Evolutionary conservation across 2,329 filamentous ascomycete species (phyloP).

Genomic region (Colletotrichum graminicola): DNA sequence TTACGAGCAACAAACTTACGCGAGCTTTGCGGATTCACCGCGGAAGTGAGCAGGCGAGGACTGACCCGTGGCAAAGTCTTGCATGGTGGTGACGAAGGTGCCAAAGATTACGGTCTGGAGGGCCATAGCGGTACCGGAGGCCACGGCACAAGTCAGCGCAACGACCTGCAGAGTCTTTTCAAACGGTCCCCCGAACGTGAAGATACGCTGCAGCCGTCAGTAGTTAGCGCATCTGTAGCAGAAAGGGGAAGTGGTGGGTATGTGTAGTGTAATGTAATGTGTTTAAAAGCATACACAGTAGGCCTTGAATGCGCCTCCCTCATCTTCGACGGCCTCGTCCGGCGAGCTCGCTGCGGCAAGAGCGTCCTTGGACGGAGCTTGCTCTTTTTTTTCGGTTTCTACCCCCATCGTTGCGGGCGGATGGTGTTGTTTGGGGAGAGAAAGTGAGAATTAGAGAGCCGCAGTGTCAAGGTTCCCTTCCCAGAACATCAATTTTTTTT

Average conservation of each 20-base stretch:
- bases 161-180: constrained; percentile 49
- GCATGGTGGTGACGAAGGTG: constrained; percentile 52
- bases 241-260: neutral
- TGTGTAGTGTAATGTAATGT: neutral
- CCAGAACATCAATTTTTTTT: no score
- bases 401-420: constrained; percentile 24
- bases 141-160: constrained; percentile 51
- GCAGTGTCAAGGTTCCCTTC: neutral
- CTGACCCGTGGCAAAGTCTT: constrained; percentile 48
- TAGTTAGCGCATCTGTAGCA: neutral
- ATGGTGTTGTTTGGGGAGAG: neutral
- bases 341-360: constrained; percentile 21
- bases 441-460: neutral
- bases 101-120: constrained; percentile 56
- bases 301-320: constrained; percentile 42
- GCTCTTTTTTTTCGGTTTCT: constrained; percentile 27
- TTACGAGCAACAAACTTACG: constrained; percentile 44
- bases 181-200: constrained; percentile 47
- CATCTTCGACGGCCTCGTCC: constrained; percentile 29
- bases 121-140: constrained; percentile 54
- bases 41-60: constrained; percentile 48
- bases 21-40: constrained; percentile 48
- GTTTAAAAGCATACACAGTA: constrained; percentile 35
- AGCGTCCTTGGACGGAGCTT: constrained; percentile 21
- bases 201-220: constrained; percentile 46